Conservation (phyloP, 495 filamentous ascomycete genomes). For the Penicillium cataractarum region DNA sequence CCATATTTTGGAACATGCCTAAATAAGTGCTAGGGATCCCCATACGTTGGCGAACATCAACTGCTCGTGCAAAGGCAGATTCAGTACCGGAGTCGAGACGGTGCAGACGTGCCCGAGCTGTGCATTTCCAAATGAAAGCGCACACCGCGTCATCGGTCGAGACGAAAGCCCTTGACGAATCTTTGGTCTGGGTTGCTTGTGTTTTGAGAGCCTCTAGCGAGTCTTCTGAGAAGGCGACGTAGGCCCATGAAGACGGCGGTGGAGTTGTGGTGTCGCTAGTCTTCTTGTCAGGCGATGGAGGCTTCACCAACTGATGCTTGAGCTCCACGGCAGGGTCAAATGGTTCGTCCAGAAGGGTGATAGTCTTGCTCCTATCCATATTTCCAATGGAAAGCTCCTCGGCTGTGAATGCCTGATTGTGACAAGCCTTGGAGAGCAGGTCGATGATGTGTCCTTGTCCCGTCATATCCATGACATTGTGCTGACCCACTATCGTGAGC, state of each 20-base stretch:
- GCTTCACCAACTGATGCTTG: slow-evolving; percentile 36
- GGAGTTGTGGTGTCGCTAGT: background rate
- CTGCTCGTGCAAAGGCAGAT: slow-evolving; percentile 51
- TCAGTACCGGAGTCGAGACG: slow-evolving; percentile 35
- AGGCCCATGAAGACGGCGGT: slow-evolving; percentile 4
- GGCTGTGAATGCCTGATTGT: slow-evolving; percentile 44
- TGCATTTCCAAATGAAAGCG: slow-evolving; percentile 56
- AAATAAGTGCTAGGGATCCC: slow-evolving; percentile 46
- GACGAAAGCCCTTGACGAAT: slow-evolving; percentile 26
- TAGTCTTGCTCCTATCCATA: slow-evolving; percentile 39
- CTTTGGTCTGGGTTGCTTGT: slow-evolving; percentile 33
- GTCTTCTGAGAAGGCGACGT: slow-evolving; percentile 8
- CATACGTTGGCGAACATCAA: slow-evolving; percentile 53
- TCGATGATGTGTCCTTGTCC: slow-evolving; percentile 55
- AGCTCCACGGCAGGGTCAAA: slow-evolving; percentile 37
- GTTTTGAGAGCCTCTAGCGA: slow-evolving; percentile 47
- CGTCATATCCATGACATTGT: slow-evolving; percentile 56
- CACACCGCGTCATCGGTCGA: slow-evolving; percentile 60
- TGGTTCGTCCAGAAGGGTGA: slow-evolving; percentile 44
- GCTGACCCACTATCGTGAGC: slow-evolving; percentile 51
- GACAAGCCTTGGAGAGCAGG: slow-evolving; percentile 57
- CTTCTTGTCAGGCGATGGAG: background rate
- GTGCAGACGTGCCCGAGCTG: slow-evolving; percentile 46
- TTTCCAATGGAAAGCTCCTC: slow-evolving; percentile 53
- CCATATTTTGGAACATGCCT: slow-evolving; percentile 49